phyloP scores from a whole-genome alignment of 805 yeast genomes.

The Kregervanrija pseudodelftensis region DNA sequence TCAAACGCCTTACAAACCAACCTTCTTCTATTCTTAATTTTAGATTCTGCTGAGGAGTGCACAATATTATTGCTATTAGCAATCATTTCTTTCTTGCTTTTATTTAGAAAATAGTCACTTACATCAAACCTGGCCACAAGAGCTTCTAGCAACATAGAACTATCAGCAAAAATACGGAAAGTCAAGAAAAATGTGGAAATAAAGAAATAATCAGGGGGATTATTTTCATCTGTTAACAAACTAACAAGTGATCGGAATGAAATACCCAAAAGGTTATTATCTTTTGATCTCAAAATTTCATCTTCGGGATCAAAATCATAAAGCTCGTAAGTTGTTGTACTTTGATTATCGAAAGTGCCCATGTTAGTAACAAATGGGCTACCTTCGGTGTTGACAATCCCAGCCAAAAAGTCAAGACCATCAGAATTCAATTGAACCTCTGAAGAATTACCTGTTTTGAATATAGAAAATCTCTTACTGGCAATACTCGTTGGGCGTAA shows the following conservation, averaged over 20 bases:
- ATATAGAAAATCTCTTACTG: conserved; percentile 40
- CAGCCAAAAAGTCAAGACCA: conserved; percentile 38
- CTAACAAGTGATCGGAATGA: conserved; percentile 63
- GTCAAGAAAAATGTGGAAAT: conserved; percentile 71
- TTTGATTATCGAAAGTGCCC: conserved; percentile 16
- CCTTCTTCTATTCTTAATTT: conserved; percentile 54
- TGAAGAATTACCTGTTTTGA: conserved; percentile 44
- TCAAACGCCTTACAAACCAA: conserved; percentile 63
- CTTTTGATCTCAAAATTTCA: conserved; percentile 46
- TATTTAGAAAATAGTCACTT: conserved; percentile 28
- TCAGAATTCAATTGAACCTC: conserved; percentile 39
- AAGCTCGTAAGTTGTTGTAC: conserved; percentile 1
- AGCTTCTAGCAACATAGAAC: conserved; percentile 61
- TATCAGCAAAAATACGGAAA: conserved; percentile 63
- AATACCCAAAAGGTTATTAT: conserved; percentile 55
- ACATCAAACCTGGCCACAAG: conserved; percentile 61
- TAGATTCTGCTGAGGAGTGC: conserved; percentile 34
- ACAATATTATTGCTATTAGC: conserved; percentile 14
- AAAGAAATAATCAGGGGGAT: conserved; percentile 60
- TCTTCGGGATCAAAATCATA: conserved; percentile 15
- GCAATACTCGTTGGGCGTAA: conserved; percentile 2
- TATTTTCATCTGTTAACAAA: conserved; percentile 58
- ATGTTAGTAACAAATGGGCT: conserved; percentile 25
- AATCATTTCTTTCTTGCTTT: conserved; percentile 11
- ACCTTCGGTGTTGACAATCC: conserved; percentile 16